Percentiles rank a stretch among this genome's conserved stretches.
Evolutionary conservation across 2,329 filamentous ascomycete genomes (phyloP).

Genomic region (Xylariaceae sp.): DNA sequence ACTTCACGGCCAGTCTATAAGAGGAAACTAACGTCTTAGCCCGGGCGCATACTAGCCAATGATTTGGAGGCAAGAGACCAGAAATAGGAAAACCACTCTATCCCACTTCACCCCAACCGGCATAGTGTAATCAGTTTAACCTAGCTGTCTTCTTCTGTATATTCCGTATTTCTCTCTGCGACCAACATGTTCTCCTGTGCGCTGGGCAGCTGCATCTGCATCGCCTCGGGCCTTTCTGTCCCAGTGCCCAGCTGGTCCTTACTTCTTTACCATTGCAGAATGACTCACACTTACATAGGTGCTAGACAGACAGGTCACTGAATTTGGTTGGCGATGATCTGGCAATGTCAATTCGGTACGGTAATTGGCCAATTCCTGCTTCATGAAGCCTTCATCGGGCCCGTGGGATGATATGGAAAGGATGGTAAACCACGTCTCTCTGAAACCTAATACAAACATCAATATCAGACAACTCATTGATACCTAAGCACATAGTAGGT

Average conservation of each 20-base stretch:
- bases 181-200: not conserved
- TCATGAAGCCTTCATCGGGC: slow-evolving; percentile 3
- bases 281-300: slow-evolving; percentile 21
- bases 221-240: not conserved
- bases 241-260: too few relatives aligned
- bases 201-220: not conserved
- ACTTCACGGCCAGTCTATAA: slow-evolving; percentile 2
- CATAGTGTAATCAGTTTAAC: slow-evolving; percentile 8
- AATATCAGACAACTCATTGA: too few relatives aligned
- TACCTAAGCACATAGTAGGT: too few relatives aligned
- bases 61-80: slow-evolving; percentile 1
- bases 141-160: not conserved
- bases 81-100: slow-evolving; percentile 18
- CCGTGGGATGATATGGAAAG: too few relatives aligned
- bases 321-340: slow-evolving; percentile 11
- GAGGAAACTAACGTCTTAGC: not conserved
- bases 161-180: not conserved
- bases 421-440: too few relatives aligned
- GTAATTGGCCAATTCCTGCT: slow-evolving; percentile 25
- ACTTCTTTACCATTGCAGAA: slow-evolving; percentile 14
- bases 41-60: slow-evolving; percentile 7
- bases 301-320: slow-evolving; percentile 10
- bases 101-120: slow-evolving; percentile 15
- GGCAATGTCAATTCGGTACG: slow-evolving; percentile 19
- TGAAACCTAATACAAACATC: too few relatives aligned